Evolutionary conservation across 164 flowering plant genomes (phyloP), one percentile per base, ranked within the genome.

Genomic region (Magnolia sinica): DNA sequence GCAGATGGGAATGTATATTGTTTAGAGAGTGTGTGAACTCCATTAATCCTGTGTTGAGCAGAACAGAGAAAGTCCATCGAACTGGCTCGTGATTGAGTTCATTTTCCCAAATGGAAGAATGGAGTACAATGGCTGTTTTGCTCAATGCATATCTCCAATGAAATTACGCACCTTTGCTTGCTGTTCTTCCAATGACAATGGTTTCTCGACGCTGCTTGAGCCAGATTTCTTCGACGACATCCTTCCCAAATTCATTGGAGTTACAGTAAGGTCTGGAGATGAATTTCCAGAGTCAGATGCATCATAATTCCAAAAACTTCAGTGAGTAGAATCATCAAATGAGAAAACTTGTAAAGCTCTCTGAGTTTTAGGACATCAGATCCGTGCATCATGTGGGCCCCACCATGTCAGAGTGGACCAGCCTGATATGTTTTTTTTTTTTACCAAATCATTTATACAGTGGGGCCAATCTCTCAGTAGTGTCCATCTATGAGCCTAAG

Each of bases 141-240:
- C 16, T 19, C 0, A 4, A 59, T 24, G 10, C 11, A 31, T 2
- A 4, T 51, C 29, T 11, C 14, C 6, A 63, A 50, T 27, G 51
- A 45, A 18, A 1, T 31, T 18, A 76, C 7, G 18, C 81, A 86
- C 88, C 87, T 84, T 86, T 37, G 72, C 77, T 70, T 83, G 75
- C 69, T 83, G 89, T 71, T 87, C 86, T 70, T 79, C 78, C n/a
- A 74, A 45, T n/a, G 85, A 81, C 74, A 78, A 76, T 72, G 76
- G 1, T 50, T 76, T 82, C 74, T 85, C 84, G 19, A 37, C 68
- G 23, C 5, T 64, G 67, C 73, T 76, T 61, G 67, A 64, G 70
- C 55, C 74, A 24, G 58, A 74, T 74, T 82, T 78, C 70, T 58
- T 75, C 2, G 71, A 74, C 37, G 79, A 70, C 84, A 84, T 84